Evolutionary conservation across 371 early-diverging fungal species (phyloP).

Genomic region (Zychaea mexicana): DNA sequence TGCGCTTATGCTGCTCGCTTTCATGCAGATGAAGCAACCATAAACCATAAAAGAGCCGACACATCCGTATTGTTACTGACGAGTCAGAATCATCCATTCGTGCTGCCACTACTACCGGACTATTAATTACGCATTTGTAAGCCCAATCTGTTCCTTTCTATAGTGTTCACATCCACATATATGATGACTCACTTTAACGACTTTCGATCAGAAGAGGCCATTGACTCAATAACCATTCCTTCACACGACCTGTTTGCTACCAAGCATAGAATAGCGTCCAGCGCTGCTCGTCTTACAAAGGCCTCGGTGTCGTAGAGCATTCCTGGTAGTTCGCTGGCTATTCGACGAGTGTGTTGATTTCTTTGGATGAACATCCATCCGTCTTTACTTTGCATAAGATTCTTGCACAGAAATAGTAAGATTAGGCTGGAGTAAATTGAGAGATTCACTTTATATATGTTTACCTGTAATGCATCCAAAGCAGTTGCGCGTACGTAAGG

Average conservation of each 20-base stretch:
- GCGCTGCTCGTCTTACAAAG: constrained; percentile 59
- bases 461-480: constrained; percentile 49
- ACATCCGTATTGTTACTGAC: constrained; percentile 55
- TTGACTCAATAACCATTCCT: constrained; percentile 29
- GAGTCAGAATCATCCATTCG: constrained; percentile 59
- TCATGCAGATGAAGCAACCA: constrained; percentile 52
- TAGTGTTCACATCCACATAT: background rate
- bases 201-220: constrained; percentile 11
- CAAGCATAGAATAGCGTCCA: constrained; percentile 59
- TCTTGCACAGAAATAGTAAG: constrained; percentile 11
- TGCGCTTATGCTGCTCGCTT: constrained; percentile 28
- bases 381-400: constrained; percentile 30
- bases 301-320: constrained; percentile 62
- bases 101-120: constrained; percentile 43
- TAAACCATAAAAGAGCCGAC: constrained; percentile 48
- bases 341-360: constrained; percentile 23
- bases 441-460: too few relatives aligned
- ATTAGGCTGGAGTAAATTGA: too few relatives aligned
- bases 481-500: constrained; percentile 62
- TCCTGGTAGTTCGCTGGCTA: constrained; percentile 38
- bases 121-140: constrained; percentile 10
- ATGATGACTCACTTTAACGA: constrained; percentile 29
- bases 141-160: background rate
- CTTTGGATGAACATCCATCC: constrained; percentile 47
- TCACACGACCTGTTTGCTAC: constrained; percentile 49